Percentiles rank a stretch among this genome's conserved stretches.
These are phyloP conservation scores for Rosa chinensis DNA, from an alignment of 306 rosid species.

Conservation along the genomic window DNA sequence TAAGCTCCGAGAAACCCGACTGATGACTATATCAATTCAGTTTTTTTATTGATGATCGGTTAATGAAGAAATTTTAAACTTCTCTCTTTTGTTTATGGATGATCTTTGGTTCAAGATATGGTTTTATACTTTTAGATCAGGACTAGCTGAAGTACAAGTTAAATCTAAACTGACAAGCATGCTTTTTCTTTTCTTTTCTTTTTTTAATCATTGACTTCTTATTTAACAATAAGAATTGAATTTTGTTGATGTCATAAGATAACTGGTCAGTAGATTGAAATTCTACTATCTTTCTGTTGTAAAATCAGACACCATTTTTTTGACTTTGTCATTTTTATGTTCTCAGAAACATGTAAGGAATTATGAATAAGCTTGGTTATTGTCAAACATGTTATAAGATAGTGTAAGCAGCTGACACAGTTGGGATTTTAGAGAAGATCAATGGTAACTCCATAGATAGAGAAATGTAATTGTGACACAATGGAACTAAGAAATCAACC, in stretches of 20 bases:
- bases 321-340: neutral
- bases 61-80: neutral
- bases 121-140: conserved; percentile 2
- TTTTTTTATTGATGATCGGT: neutral
- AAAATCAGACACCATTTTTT: neutral
- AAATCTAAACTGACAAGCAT: neutral
- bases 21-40: neutral
- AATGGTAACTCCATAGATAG: neutral
- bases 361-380: neutral
- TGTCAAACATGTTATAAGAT: neutral
- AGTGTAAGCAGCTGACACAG: neutral
- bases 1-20: conserved; percentile 35
- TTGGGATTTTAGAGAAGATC: neutral
- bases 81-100: neutral
- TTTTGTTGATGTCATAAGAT: neutral
- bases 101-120: neutral
- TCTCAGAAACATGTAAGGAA: neutral
- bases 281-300: neutral
- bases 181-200: neutral
- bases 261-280: too few species aligned
- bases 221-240: neutral
- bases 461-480: neutral
- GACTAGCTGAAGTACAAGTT: neutral
- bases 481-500: neutral
- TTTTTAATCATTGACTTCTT: neutral